A percentile compares a stretch with the other conserved stretches of the same genome.
These are phyloP conservation scores for Cystobasidium onofrii DNA, from an alignment of 768 basidiomycete species.

Conservation along the genomic window DNA sequence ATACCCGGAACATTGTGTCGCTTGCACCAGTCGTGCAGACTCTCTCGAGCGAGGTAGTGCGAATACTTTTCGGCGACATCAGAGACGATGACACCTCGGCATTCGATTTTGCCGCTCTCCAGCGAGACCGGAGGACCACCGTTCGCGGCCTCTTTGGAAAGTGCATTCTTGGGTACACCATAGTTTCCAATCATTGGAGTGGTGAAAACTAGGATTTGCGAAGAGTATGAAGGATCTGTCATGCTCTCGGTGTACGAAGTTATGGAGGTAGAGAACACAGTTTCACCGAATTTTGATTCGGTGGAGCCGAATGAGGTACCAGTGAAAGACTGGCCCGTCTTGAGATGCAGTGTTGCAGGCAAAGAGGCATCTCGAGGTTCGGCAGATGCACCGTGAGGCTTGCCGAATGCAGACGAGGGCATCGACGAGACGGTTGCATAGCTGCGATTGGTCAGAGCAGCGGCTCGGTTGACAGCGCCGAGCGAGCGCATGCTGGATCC, in stretches of 20 bases:
- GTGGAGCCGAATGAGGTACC: slow-evolving; percentile 84
- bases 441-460: slow-evolving; percentile 5
- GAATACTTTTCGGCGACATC: slow-evolving; percentile 93
- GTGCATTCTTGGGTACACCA: slow-evolving; percentile 72
- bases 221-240: slow-evolving; percentile 98
- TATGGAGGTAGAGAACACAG: slow-evolving; percentile 97
- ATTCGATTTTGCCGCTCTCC: slow-evolving; percentile 82
- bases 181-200: slow-evolving; percentile 98
- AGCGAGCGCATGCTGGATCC: neutral
- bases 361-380: slow-evolving; percentile 42
- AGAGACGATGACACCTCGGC: slow-evolving; percentile 81
- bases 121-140: slow-evolving; percentile 66
- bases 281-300: slow-evolving; percentile 84
- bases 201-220: slow-evolving; percentile 97
- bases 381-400: neutral
- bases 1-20: slow-evolving; percentile 83
- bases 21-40: slow-evolving; percentile 83
- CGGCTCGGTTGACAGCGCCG: neutral
- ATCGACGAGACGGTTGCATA: slow-evolving; percentile 29
- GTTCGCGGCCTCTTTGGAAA: slow-evolving; percentile 52
- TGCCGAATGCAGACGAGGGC: neutral
- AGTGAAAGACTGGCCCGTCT: slow-evolving; percentile 83
- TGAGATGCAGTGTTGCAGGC: slow-evolving; percentile 83
- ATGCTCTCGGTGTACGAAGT: slow-evolving; percentile 99
- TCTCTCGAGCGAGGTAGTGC: slow-evolving; percentile 88